Evolutionary conservation across 352 stramenopile species (phyloP).

Genomic region (Globisporangium barbulae): DNA sequence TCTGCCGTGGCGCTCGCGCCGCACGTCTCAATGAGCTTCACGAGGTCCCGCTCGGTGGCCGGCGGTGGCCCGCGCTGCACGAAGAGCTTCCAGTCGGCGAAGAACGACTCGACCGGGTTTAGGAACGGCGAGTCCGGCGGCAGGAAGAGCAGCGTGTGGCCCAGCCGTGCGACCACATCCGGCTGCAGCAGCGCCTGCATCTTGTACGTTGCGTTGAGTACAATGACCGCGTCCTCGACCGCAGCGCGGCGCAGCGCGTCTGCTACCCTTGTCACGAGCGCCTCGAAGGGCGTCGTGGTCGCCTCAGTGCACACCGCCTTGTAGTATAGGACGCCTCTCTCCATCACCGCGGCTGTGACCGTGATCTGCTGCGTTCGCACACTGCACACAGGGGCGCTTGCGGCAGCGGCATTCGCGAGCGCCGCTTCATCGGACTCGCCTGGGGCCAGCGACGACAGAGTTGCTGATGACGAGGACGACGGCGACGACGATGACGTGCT

Average conservation of each 20-base stretch:
- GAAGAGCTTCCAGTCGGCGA: background rate
- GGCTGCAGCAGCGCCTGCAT: background rate
- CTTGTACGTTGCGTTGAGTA: background rate
- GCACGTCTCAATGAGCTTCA: conserved; percentile 3
- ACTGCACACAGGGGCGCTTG: background rate
- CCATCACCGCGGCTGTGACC: background rate
- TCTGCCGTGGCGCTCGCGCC: background rate
- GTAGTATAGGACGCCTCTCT: background rate
- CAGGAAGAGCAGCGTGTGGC: background rate
- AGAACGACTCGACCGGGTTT: conserved; percentile 1
- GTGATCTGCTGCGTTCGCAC: background rate
- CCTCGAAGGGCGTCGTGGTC: background rate
- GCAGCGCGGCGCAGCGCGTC: background rate
- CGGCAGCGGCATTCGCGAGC: background rate
- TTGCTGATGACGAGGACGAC: background rate
- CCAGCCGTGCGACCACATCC: background rate
- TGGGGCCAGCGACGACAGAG: too few relatives aligned
- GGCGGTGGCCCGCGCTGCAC: background rate
- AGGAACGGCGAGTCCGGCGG: conserved; percentile 1
- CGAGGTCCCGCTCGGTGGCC: background rate
- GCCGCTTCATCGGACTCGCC: too few relatives aligned
- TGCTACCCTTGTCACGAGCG: background rate
- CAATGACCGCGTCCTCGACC: conserved; percentile 1
- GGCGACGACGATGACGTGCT: background rate
- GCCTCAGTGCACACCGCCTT: background rate